Base-by-base conservation (phyloP, 148 eudicot species). In the Chenopodium album region DNA sequence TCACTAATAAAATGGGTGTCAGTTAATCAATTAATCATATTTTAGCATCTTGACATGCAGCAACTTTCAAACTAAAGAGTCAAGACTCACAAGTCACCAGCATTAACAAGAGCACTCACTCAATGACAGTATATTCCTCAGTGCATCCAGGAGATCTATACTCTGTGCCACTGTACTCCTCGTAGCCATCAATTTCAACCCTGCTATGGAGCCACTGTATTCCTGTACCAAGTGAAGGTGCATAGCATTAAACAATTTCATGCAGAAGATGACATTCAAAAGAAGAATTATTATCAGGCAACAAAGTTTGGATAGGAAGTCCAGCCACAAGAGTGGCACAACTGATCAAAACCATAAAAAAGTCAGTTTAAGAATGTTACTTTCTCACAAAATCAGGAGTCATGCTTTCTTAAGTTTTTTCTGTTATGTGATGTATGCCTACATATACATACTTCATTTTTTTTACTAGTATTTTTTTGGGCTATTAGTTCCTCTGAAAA, bases 121-220 rank as follows among this genome's bases (percentile, higher is more conserved):
- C 92, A 56, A 94, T 87, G 82, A 96, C 90, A 70, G 84, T 76
- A 86, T 94, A 96, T 86, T 92, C 97, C 92, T 96, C 98, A 0
- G 93, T 80, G 67, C 99, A 96, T 82, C 99, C 99, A 86, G 98
- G 91, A 80, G 99, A 94, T 82, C 98, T 88, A 81, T 94, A 92
- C 78, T 96, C 99, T 44, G 87, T 82, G 46, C 97, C 97, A 81
- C 93, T 89, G 85, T 88, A 96, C 84, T 96, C 99, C 77, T 96
- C 99, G 79, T 96, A 96, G 11, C 99, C 99, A 86, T 90, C 85
- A 59, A 90, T 85, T 76, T 96, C 99, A 73, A 96, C 91, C 87
- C 99, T 89, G 85, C 98, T 96, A 78, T 94, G 97, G 86, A 96
- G 99, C 99, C 97, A 96, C 70, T 96, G 99, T 76, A 91, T 91